Base-by-base conservation (phyloP, 1,284 basidiomycete genomes). In the Ganoderma lingzhi region DNA sequence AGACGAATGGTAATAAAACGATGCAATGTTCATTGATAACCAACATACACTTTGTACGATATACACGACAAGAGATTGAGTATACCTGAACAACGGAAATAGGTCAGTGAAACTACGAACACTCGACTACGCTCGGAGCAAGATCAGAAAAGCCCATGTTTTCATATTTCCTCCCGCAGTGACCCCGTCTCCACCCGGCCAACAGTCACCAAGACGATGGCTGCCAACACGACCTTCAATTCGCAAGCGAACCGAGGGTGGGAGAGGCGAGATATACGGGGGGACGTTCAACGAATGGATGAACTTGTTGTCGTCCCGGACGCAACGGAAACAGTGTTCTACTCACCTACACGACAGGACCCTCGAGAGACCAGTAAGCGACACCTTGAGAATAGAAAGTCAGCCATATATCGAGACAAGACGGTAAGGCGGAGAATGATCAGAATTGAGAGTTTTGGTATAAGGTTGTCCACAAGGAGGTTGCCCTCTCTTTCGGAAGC, bases 211-310 rank as follows among this genome's bases (percentile, higher is more conserved):
- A 90, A 83, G 82, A 90, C 89, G 87, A 79, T 74, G 77, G 62
- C 78, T 70, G 75, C 72, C 74, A 74, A 77, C 81, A 83, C 82
- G 73, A 74, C 76, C 70, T 74, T 77, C 76, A 68, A 75, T 72
- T 70, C 76, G 76, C 55, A 70, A 67, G 37, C 62, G 68, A 41
- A 56, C 56, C 17, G 45, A 80, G 79, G 82, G 77, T 81, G 81
- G 80, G 77, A 72, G 71, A 71, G 70, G 65, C 71, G 73, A 75
- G 76, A 77, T 76, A 77, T 75, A 78, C 78, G 74, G 76, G 79
- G 78, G 82, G 82, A 82, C 81, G 80, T 81, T 92, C 90, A 91
- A 92, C 84, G 90, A 92, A 92, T 92, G 90, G 90, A 92, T 92
- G 86, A 92, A 92, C 90, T 92, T 88, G 79, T 84, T 91, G 91